Evolutionary conservation across 2,329 filamentous ascomycete species (phyloP).

Genomic region (Rhinocladiella similis): DNA sequence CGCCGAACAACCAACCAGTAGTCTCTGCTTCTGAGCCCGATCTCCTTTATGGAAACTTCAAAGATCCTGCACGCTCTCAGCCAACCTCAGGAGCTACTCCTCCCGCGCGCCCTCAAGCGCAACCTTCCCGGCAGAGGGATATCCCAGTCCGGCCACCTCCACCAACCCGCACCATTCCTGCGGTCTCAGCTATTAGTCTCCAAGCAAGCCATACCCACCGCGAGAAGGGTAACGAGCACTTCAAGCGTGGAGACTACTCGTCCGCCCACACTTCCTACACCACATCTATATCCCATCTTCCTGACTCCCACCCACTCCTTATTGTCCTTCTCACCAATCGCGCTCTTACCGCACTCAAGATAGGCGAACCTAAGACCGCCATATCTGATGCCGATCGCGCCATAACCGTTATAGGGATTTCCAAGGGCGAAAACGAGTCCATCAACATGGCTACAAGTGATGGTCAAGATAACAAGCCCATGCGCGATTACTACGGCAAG

Average conservation of each 20-base stretch:
- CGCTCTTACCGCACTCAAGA: slow-evolving; percentile 85
- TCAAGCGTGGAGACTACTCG: slow-evolving; percentile 91
- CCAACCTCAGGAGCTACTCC: slow-evolving; percentile 34
- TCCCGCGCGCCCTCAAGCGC: slow-evolving; percentile 34
- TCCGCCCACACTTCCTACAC: slow-evolving; percentile 82
- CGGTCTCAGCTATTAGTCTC: slow-evolving; percentile 67
- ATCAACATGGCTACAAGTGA: slow-evolving; percentile 66
- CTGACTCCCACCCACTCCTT: slow-evolving; percentile 74
- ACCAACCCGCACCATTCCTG: slow-evolving; percentile 56
- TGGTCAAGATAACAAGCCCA: slow-evolving; percentile 69
- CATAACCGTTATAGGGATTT: slow-evolving; percentile 74
- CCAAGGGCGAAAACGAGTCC: slow-evolving; percentile 75
- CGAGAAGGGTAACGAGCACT: slow-evolving; percentile 78
- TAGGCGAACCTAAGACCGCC: slow-evolving; percentile 84
- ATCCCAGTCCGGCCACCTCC: slow-evolving; percentile 35
- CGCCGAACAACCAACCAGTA: slow-evolving; percentile 48
- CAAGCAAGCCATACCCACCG: slow-evolving; percentile 77
- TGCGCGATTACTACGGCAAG: slow-evolving; percentile 92
- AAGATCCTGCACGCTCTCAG: slow-evolving; percentile 12
- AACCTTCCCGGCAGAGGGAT: slow-evolving; percentile 13
- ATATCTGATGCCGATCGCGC: slow-evolving; percentile 82
- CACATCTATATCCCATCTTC: slow-evolving; percentile 71
- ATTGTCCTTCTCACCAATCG: slow-evolving; percentile 92
- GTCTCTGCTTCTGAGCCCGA: slow-evolving; percentile 56
- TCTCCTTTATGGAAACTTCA: slow-evolving; percentile 57